Base-by-base conservation (phyloP, 78 protist genomes). In the Protostelium mycophagum region DNA sequence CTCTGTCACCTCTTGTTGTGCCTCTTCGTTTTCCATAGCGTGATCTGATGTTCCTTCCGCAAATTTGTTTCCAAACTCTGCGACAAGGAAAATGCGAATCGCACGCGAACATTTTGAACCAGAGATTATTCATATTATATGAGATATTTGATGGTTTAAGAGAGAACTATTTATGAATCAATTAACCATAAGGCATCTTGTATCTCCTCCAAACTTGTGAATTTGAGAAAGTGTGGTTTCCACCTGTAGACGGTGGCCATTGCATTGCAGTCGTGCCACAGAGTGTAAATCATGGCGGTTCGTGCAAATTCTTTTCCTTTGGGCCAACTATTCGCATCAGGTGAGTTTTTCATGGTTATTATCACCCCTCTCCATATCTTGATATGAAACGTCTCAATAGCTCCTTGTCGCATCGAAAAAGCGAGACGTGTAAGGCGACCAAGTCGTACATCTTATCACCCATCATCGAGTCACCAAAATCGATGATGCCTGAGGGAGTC, bases 361-460 rank as follows among this genome's bases (percentile, higher is more conserved):
- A 16, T 25, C 73, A 51, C 73, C 5, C 73, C 73, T 51, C 1
- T 36, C 31, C 35, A 36, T 91, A 91, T 25, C 36, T 84, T 1
- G 34, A 28, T 10, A 91, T 35, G 63, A 91, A 91, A 38, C 37
- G 25, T 36, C 83, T 88, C 28, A 91, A 36, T 36, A 87, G 85
- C 1, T 31, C 0, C 87, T 91, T 91, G 34, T 91, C 38, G 28
- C 90, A 88, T 0, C 92, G 92, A 39, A 91, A 91, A 0, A 91
- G 38, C 10, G 94, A 91, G n/a, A 91, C 36, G 36, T 91, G 91
- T 25, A 91, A n/a, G 31, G 94, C 89, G 36, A 91, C 35, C 34
- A 91, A 51, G 83, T 91, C 94, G 31, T 91, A 91, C 90, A 87
- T 89, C 38, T 90, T 83, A 86, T 91, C 94, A 84, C 91, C 94